phyloP scores from a whole-genome alignment of 2,329 filamentous ascomycete species.

The Penicillium fuscoglaucum region DNA sequence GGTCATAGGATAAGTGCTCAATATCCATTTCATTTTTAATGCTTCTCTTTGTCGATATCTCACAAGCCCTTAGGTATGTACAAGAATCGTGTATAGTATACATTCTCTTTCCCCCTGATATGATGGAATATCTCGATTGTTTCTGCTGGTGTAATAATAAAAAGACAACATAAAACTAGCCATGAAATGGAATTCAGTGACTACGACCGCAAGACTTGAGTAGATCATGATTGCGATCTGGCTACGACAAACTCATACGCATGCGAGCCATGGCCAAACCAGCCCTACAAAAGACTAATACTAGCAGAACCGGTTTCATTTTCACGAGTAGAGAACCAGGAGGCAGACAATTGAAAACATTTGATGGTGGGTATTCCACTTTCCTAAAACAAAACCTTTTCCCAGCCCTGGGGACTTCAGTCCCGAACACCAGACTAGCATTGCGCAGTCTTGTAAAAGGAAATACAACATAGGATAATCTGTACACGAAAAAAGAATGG shows the following conservation, averaged over 20 bases:
- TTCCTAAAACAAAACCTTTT: slow-evolving; percentile 17
- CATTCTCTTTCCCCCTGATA: background rate
- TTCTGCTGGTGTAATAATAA: background rate
- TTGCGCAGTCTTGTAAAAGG: slow-evolving; percentile 13
- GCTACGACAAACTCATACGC: background rate
- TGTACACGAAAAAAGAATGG: slow-evolving; percentile 20
- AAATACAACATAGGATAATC: slow-evolving; percentile 11
- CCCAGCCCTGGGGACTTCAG: slow-evolving; percentile 3
- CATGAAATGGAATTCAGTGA: background rate
- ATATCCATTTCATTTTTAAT: slow-evolving; percentile 20
- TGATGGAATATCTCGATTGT: too few relatives aligned
- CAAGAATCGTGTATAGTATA: background rate
- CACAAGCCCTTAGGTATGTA: background rate
- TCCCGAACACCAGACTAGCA: slow-evolving; percentile 17
- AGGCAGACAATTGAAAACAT: slow-evolving; percentile 10
- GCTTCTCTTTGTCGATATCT: background rate
- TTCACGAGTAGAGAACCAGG: slow-evolving; percentile 1
- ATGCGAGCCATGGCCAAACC: background rate
- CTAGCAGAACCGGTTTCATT: slow-evolving; percentile 6
- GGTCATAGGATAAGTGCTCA: slow-evolving; percentile 24
- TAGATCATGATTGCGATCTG: background rate
- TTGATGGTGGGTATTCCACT: slow-evolving; percentile 18
- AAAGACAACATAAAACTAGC: background rate
- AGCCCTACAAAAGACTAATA: background rate
- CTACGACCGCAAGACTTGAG: background rate